A percentile compares a stretch with the other conserved stretches of the same genome.
Evolutionary conservation across 768 basidiomycete species (phyloP).

Genomic region (Lactifluus subvellereus): DNA sequence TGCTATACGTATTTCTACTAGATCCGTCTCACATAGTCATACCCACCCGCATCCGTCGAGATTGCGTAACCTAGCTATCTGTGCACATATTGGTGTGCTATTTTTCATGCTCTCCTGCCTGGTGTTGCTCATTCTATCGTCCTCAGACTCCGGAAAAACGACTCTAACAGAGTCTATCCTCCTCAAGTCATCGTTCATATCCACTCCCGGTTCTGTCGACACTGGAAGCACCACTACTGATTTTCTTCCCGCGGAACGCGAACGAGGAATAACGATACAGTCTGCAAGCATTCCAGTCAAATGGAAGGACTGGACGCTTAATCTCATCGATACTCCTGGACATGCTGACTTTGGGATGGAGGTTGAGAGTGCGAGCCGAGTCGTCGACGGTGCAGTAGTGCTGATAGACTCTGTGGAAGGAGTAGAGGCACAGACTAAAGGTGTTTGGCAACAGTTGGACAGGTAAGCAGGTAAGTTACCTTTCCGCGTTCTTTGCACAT

Average conservation of each 20-base stretch:
- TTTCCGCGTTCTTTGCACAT: not conserved
- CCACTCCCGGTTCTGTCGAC: conserved; percentile 75
- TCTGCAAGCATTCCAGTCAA: conserved; percentile 85
- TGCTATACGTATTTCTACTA: not conserved
- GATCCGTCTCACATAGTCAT: conserved; percentile 25
- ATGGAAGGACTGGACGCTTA: conserved; percentile 82
- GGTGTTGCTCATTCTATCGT: conserved; percentile 5
- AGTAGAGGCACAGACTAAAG: conserved; percentile 85
- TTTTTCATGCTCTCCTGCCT: not conserved
- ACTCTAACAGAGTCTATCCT: conserved; percentile 86
- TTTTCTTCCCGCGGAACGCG: conserved; percentile 83
- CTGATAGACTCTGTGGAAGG: conserved; percentile 88
- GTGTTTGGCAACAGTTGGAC: conserved; percentile 83
- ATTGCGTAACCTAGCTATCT: conserved; percentile 75
- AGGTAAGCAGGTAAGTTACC: conserved; percentile 50
- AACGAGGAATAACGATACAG: conserved; percentile 88
- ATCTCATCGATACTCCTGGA: conserved; percentile 86
- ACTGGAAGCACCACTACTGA: conserved; percentile 89
- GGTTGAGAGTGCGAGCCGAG: conserved; percentile 87
- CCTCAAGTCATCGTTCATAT: conserved; percentile 65
- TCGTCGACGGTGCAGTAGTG: conserved; percentile 85
- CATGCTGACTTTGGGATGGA: conserved; percentile 98
- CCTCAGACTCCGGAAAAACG: conserved; percentile 83
- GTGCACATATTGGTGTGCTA: conserved; percentile 77
- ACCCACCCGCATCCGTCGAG: conserved; percentile 37